Evolutionary conservation across 164 flowering plant genomes (phyloP), one percentile per base, ranked within the genome.

Genomic region (Tetracentron sinense): DNA sequence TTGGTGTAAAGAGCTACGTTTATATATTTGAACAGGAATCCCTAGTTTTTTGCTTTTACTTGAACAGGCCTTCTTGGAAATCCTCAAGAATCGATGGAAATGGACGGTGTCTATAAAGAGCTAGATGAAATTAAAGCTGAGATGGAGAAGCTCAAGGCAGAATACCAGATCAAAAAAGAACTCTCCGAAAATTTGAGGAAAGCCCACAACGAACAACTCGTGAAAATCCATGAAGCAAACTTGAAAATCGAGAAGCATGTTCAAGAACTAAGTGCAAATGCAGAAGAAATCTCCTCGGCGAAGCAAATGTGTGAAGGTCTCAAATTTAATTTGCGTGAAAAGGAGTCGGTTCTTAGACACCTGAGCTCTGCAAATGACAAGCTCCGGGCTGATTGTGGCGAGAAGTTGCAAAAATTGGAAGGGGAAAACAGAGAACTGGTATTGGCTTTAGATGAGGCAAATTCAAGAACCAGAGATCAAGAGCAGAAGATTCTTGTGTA

Each of bases 111-210:
- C 3, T 72, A 58, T 51, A 83, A 77, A 80, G 92, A 87, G 72
- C 76, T 89, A 17, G 92, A 85, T 64, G 90, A 84, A 59, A 72
- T 77, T 25, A 87, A 83, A 76, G 76, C 76, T 38, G 87, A 78
- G 66, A 74, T 77, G 74, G 85, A 79, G 67, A 86, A 73, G 83
- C 85, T 91, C 38, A 83, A 65, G 60, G 76, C 68, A 28, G 85
- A 87, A 26, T 69, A 57, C 48, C 67, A 58, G 44, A 58, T 33
- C 49, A 82, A 84, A 73, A 54, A 75, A 25, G 84, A 79, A 61
- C 51, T 70, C n/a, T 67, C 62, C 4, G 86, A 81, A 70, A 81
- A 65, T 59, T 74, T 89, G 72, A 84, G 72, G 66, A 82, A 53
- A 69, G 77, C 78, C 26, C 76, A 78, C 35, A 58, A 51, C 60